These are phyloP conservation scores for Coix lacrymajobi DNA, from an alignment of 176 grass and related monocot genomes.

Conservation along the genomic window DNA sequence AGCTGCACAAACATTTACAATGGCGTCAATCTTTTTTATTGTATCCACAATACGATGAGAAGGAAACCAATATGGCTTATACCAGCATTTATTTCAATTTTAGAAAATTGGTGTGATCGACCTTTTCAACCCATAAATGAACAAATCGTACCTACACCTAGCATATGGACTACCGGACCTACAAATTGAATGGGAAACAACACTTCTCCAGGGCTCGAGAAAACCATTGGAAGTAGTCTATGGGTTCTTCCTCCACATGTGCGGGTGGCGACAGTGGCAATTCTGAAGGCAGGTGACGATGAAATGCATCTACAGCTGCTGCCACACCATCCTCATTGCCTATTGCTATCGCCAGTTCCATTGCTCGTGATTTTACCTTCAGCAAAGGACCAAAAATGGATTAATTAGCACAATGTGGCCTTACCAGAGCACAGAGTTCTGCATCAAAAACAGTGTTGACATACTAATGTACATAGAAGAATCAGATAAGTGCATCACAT, in stretches of 20 bases:
- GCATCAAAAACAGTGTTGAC: neutral
- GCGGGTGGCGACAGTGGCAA: constrained; percentile 36
- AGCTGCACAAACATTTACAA: neutral
- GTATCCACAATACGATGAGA: neutral
- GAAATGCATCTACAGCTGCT: constrained; percentile 79
- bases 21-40: neutral
- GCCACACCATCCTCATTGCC: constrained; percentile 90
- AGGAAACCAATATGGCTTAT: neutral
- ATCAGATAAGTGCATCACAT: neutral
- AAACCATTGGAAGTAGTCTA: constrained; percentile 51
- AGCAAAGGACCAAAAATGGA: constrained; percentile 8
- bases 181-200: constrained; percentile 59
- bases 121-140: constrained; percentile 7
- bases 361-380: constrained; percentile 72
- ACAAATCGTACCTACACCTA: constrained; percentile 21
- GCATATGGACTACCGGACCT: neutral
- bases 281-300: constrained; percentile 65
- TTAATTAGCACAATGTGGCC: neutral
- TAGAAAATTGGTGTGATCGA: neutral
- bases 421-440: neutral
- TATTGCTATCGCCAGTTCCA: constrained; percentile 74
- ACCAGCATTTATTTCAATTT: constrained; percentile 21
- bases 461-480: neutral
- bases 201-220: constrained; percentile 66
- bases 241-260: constrained; percentile 40